A percentile compares a stretch with the other conserved stretches of the same genome.
Evolutionary conservation across 805 yeast genomes (phyloP).

Genomic region (Wickerhamiella spandovensis): DNA sequence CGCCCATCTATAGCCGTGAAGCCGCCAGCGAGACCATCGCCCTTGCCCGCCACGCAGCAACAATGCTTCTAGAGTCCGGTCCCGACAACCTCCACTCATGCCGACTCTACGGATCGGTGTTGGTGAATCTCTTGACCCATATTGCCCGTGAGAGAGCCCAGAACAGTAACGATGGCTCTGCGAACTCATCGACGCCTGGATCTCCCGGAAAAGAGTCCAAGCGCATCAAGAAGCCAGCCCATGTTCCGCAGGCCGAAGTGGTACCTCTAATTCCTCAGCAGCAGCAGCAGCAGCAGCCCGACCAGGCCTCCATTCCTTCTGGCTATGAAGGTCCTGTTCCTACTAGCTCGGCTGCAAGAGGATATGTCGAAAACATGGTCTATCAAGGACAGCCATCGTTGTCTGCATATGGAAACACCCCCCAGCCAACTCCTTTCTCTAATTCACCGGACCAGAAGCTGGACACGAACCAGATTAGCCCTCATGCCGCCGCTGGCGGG

Average conservation of each 20-base stretch:
- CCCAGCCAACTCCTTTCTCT: neutral
- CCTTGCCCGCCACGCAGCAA: neutral
- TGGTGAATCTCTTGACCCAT: constrained; percentile 48
- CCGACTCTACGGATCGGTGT: constrained; percentile 17
- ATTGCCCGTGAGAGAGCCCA: neutral
- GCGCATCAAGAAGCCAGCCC: neutral
- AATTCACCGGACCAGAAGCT: neutral
- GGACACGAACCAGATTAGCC: neutral
- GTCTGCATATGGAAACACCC: neutral
- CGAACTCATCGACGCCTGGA: neutral
- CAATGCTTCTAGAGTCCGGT: neutral
- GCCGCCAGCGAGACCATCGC: neutral
- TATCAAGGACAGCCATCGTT: neutral
- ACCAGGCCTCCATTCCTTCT: neutral
- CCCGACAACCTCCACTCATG: constrained; percentile 2
- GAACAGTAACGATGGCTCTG: neutral
- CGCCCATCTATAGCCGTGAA: constrained; percentile 5
- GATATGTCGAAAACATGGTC: neutral
- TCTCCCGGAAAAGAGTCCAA: neutral
- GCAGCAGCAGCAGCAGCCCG: neutral
- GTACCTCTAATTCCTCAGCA: too few relatives aligned
- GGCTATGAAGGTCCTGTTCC: neutral
- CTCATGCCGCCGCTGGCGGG: neutral
- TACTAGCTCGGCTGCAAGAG: neutral
- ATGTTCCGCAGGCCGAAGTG: neutral